A percentile compares a stretch with the other conserved stretches of the same genome.
Conservation (phyloP, 2,329 filamentous ascomycete genomes). For the Ophiostoma novo-ulmi region DNA sequence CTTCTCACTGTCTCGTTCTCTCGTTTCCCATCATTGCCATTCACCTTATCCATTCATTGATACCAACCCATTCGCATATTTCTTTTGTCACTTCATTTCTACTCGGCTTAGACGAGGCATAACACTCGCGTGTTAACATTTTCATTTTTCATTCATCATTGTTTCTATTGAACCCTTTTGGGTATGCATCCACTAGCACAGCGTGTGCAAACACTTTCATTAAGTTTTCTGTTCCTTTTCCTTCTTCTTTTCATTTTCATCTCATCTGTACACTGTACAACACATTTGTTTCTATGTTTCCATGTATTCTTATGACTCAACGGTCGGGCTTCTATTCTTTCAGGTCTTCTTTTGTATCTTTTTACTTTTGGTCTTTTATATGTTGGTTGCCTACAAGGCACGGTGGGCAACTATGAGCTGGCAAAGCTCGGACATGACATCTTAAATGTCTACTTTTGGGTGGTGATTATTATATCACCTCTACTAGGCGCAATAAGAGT, state of each 20-base stretch:
- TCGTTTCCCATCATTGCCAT: background rate
- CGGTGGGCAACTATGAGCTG: background rate
- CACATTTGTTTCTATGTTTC: conserved; percentile 14
- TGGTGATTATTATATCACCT: background rate
- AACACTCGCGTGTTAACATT: conserved; percentile 7
- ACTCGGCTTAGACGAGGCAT: conserved; percentile 8
- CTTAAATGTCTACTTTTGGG: background rate
- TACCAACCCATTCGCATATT: conserved; percentile 9
- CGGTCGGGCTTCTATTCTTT: conserved; percentile 17
- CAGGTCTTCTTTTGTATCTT: background rate
- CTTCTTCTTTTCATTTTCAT: background rate
- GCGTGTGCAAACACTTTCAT: conserved; percentile 13
- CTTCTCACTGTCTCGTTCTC: background rate
- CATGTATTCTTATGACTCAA: conserved; percentile 15
- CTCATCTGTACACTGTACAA: background rate
- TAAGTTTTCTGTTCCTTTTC: background rate
- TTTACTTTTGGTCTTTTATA: background rate
- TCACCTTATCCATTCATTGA: conserved; percentile 10
- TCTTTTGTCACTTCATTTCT: background rate
- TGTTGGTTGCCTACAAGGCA: background rate
- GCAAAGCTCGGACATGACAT: background rate
- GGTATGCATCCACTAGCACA: conserved; percentile 6
- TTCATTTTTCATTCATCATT: background rate
- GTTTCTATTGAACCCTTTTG: background rate
- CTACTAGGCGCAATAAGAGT: background rate